Evolutionary conservation across 2,329 filamentous ascomycete species (phyloP).

Genomic region (Lecanicillium sp.): DNA sequence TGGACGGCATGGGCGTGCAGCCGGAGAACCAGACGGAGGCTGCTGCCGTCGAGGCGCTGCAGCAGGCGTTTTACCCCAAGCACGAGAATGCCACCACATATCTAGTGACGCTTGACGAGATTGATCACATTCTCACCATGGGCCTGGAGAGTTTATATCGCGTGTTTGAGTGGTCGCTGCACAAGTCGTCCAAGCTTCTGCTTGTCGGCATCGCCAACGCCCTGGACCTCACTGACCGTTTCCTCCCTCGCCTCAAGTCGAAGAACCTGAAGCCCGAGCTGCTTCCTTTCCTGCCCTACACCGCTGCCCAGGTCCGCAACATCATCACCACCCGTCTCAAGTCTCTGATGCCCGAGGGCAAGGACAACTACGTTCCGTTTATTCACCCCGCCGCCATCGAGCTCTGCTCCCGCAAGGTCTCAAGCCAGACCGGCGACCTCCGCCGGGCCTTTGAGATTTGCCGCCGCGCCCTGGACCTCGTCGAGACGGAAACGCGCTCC

Average conservation of each 20-base stretch:
- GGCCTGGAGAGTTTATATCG: constrained; percentile 86
- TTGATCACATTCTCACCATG: constrained; percentile 85
- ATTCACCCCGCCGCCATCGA: constrained; percentile 91
- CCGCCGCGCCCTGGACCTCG: constrained; percentile 78
- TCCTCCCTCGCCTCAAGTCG: constrained; percentile 86
- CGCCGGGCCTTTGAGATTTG: constrained; percentile 95
- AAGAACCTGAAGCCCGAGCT: constrained; percentile 86
- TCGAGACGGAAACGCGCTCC: constrained; percentile 75
- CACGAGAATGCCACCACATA: constrained; percentile 55
- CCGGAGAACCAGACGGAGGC: constrained; percentile 52
- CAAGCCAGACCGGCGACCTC: constrained; percentile 87
- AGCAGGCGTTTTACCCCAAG: constrained; percentile 63
- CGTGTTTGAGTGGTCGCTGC: constrained; percentile 94
- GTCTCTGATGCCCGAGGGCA: constrained; percentile 57
- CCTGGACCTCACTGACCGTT: constrained; percentile 89
- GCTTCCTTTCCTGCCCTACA: constrained; percentile 90
- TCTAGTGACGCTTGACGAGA: constrained; percentile 87
- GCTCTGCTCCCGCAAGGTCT: constrained; percentile 89
- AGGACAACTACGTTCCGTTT: constrained; percentile 67
- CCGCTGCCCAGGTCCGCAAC: constrained; percentile 74
- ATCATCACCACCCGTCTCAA: constrained; percentile 82
- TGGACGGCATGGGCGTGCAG: constrained; percentile 61
- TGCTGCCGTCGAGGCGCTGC: constrained; percentile 62
- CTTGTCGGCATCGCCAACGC: constrained; percentile 95
- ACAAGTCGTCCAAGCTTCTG: constrained; percentile 70